Conservation (phyloP, 202 grass and related monocot genomes). For the Panicum virgatum region DNA sequence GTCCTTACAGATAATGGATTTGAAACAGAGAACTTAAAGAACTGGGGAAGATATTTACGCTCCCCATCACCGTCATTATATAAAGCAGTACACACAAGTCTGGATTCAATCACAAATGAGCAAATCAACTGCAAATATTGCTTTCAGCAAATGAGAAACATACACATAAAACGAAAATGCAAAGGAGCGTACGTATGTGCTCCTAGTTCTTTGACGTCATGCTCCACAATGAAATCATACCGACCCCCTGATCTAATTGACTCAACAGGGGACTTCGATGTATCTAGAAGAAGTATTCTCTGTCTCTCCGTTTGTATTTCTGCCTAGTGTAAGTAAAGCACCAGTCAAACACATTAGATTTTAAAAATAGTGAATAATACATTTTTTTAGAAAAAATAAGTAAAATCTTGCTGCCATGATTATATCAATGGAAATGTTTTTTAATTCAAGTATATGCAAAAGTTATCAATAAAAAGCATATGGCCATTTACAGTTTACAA, state of each 20-base stretch:
- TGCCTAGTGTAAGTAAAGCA: slow-evolving; percentile 62
- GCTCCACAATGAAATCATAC: slow-evolving; percentile 98
- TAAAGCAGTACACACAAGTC: slow-evolving; percentile 96
- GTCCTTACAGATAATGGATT: slow-evolving; percentile 98
- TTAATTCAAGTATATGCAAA: background rate
- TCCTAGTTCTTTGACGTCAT: slow-evolving; percentile 98
- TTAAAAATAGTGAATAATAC: background rate
- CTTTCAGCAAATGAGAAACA: slow-evolving; percentile 22
- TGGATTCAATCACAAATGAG: slow-evolving; percentile 50
- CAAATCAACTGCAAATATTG: slow-evolving; percentile 29
- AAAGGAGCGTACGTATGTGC: slow-evolving; percentile 76
- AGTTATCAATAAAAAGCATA: background rate
- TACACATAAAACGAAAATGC: slow-evolving; percentile 8
- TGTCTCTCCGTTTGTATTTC: slow-evolving; percentile 98
- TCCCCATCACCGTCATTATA: slow-evolving; percentile 93
- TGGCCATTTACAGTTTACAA: background rate
- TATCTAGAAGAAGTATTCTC: slow-evolving; percentile 86
- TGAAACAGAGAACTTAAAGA: slow-evolving; percentile 95
- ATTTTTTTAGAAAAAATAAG: background rate
- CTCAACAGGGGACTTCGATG: slow-evolving; percentile 87
- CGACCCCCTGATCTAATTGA: slow-evolving; percentile 93
- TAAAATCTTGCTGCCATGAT: background rate
- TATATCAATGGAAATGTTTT: background rate
- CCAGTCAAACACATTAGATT: slow-evolving; percentile 25
- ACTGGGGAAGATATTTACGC: slow-evolving; percentile 99